Percentiles rank a stretch among this genome's conserved stretches.
Conservation (phyloP, 2,329 filamentous ascomycete genomes). For the Lachnellula suecica region DNA sequence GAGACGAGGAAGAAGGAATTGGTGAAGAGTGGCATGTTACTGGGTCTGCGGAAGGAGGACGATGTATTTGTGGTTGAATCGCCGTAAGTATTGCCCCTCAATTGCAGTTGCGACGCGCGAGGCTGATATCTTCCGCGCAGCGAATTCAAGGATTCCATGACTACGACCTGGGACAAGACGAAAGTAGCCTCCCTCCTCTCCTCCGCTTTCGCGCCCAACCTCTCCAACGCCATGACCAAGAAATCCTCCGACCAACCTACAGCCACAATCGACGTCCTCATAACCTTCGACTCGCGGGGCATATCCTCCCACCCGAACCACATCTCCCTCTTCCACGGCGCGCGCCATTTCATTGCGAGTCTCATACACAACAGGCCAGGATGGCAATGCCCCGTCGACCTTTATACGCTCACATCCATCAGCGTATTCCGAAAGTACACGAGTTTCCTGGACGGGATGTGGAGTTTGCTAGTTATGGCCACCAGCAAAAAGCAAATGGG, state of each 20-base stretch:
- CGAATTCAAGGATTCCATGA: slow-evolving; percentile 90
- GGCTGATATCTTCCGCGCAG: slow-evolving; percentile 29
- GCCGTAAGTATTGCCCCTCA: slow-evolving; percentile 47
- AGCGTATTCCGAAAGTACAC: slow-evolving; percentile 77
- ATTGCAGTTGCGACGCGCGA: slow-evolving; percentile 4
- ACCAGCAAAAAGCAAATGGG: slow-evolving; percentile 38
- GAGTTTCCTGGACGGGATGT: slow-evolving; percentile 71
- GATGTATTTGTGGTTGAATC: slow-evolving; percentile 87
- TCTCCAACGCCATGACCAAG: slow-evolving; percentile 37
- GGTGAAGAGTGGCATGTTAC: slow-evolving; percentile 70
- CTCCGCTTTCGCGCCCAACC: slow-evolving; percentile 70
- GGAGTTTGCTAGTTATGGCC: slow-evolving; percentile 62
- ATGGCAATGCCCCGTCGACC: slow-evolving; percentile 70
- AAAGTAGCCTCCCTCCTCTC: slow-evolving; percentile 71
- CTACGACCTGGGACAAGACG: slow-evolving; percentile 68
- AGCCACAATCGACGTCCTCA: slow-evolving; percentile 54
- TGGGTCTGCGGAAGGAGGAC: slow-evolving; percentile 72
- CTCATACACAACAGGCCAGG: slow-evolving; percentile 65
- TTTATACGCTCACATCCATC: slow-evolving; percentile 82
- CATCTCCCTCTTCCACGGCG: slow-evolving; percentile 82
- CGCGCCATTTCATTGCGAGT: slow-evolving; percentile 66
- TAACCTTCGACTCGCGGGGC: slow-evolving; percentile 86
- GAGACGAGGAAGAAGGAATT: slow-evolving; percentile 81
- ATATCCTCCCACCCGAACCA: slow-evolving; percentile 93
- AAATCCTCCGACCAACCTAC: slow-evolving; percentile 38